A percentile compares a stretch with the other conserved stretches of the same genome.
Conservation (phyloP, 495 filamentous ascomycete genomes). For the Zalerion maritima region DNA sequence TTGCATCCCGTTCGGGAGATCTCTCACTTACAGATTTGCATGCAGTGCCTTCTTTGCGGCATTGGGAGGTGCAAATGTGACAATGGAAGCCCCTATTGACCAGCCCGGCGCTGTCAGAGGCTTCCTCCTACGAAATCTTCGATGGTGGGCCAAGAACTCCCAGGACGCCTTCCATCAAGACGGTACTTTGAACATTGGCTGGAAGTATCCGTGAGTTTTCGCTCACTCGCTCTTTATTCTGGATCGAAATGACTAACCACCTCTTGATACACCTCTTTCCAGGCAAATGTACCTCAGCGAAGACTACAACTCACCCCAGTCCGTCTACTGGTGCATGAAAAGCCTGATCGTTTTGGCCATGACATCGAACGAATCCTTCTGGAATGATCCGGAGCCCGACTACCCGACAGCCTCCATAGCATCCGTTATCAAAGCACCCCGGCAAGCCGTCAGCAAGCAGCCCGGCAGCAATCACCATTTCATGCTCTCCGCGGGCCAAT, state of each 20-base stretch:
- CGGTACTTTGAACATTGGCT: slow-evolving; percentile 49
- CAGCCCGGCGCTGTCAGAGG: slow-evolving; percentile 43
- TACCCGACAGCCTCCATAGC: slow-evolving; percentile 11
- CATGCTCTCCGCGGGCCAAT: slow-evolving; percentile 40
- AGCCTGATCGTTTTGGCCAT: slow-evolving; percentile 37
- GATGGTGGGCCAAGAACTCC: slow-evolving; percentile 40
- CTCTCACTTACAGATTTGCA: slow-evolving; percentile 45
- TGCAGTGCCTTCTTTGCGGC: slow-evolving; percentile 48
- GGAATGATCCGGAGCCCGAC: slow-evolving; percentile 33
- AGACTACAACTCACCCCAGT: slow-evolving; percentile 49
- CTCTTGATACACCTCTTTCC: background rate
- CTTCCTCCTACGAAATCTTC: slow-evolving; percentile 41
- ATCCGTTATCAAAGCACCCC: background rate
- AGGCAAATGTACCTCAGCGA: slow-evolving; percentile 40
- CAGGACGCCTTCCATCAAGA: slow-evolving; percentile 43
- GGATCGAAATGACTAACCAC: background rate
- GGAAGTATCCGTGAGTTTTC: slow-evolving; percentile 38
- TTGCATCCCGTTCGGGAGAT: slow-evolving; percentile 43
- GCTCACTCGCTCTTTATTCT: background rate
- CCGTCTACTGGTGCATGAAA: slow-evolving; percentile 47
- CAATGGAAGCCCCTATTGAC: slow-evolving; percentile 33
- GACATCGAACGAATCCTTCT: slow-evolving; percentile 39
- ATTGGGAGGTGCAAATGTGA: slow-evolving; percentile 40
- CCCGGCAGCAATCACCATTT: slow-evolving; percentile 32
- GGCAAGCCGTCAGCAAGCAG: slow-evolving; percentile 4